phyloP scores from a whole-genome alignment of 768 basidiomycete genomes.

The Asterophora lycoperdoides region DNA sequence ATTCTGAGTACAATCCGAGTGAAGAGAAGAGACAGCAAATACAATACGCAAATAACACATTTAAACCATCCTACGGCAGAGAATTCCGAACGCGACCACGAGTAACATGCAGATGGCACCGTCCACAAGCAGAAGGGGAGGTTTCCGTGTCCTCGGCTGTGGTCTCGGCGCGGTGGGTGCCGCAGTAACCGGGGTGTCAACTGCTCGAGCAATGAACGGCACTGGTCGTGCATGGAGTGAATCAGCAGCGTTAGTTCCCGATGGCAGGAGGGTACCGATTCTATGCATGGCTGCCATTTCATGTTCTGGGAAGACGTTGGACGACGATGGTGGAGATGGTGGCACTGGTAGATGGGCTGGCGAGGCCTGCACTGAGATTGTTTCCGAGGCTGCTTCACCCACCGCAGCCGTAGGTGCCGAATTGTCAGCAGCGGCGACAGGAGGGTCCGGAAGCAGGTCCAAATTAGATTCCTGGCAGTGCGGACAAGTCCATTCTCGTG shows the following conservation, averaged over 20 bases:
- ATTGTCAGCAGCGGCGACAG: constrained; percentile 13
- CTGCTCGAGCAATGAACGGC: constrained; percentile 8
- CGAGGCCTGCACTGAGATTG: neutral
- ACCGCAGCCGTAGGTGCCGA: constrained; percentile 2
- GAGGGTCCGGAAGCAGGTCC: constrained; percentile 67
- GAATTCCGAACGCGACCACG: constrained; percentile 61
- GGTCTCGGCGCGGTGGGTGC: constrained; percentile 10
- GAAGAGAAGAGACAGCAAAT: constrained; percentile 1
- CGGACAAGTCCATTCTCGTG: constrained; percentile 77
- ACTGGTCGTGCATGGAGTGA: constrained; percentile 8
- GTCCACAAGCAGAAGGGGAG: constrained; percentile 62
- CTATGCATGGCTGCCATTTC: constrained; percentile 4
- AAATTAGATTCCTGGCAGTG: constrained; percentile 66
- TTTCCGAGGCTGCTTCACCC: constrained; percentile 3
- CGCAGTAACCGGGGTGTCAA: constrained; percentile 12
- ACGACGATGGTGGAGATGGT: neutral
- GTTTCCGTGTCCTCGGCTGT: constrained; percentile 24
- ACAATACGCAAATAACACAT: constrained; percentile 9
- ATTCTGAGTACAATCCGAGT: constrained; percentile 5
- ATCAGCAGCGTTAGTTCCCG: neutral
- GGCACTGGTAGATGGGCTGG: neutral
- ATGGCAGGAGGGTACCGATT: constrained; percentile 10
- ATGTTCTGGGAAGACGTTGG: neutral
- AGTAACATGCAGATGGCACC: constrained; percentile 70
- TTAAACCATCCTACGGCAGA: constrained; percentile 56